Evolutionary conservation across 2,329 filamentous ascomycete genomes (phyloP).

Genomic region (Aspergillus unguis): DNA sequence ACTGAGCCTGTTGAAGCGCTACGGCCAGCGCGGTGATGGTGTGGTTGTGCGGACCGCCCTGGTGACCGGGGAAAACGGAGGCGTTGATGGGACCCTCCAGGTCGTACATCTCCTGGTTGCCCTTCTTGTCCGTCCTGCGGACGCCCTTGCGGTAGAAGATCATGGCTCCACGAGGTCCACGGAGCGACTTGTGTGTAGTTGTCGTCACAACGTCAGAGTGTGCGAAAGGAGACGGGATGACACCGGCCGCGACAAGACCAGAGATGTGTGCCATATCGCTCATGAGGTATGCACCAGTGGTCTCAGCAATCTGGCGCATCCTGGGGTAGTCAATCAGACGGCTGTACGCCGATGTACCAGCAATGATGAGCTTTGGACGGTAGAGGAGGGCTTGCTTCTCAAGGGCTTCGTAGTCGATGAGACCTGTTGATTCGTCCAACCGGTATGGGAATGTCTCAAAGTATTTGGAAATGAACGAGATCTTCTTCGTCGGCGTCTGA

Average conservation of each 20-base stretch:
- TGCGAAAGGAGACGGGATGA: slow-evolving; percentile 89
- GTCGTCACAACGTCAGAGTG: slow-evolving; percentile 96
- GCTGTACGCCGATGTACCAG: slow-evolving; percentile 97
- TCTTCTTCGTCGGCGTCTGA: slow-evolving; percentile 93
- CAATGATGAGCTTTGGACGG: slow-evolving; percentile 93
- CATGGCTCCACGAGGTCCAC: slow-evolving; percentile 96
- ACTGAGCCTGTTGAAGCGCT: slow-evolving; percentile 88
- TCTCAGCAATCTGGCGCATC: slow-evolving; percentile 94
- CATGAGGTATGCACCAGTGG: slow-evolving; percentile 88
- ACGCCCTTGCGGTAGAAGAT: slow-evolving; percentile 99
- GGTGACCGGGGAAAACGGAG: slow-evolving; percentile 98
- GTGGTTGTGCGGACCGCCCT: slow-evolving; percentile 98
- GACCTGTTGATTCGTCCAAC: slow-evolving; percentile 70
- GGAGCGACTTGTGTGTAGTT: slow-evolving; percentile 98
- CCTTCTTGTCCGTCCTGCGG: slow-evolving; percentile 85
- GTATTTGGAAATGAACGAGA: slow-evolving; percentile 96
- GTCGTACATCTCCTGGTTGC: slow-evolving; percentile 86
- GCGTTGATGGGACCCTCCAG: slow-evolving; percentile 97
- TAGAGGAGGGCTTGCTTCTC: slow-evolving; percentile 88
- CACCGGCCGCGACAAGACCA: slow-evolving; percentile 85
- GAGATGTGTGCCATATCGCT: slow-evolving; percentile 99
- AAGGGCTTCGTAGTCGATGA: slow-evolving; percentile 95
- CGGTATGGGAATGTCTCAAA: slow-evolving; percentile 99
- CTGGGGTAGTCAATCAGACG: slow-evolving; percentile 93
- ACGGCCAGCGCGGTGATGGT: slow-evolving; percentile 97